These are phyloP conservation scores for Plantago ovata DNA, from an alignment of 257 asterid species.

Conservation along the genomic window DNA sequence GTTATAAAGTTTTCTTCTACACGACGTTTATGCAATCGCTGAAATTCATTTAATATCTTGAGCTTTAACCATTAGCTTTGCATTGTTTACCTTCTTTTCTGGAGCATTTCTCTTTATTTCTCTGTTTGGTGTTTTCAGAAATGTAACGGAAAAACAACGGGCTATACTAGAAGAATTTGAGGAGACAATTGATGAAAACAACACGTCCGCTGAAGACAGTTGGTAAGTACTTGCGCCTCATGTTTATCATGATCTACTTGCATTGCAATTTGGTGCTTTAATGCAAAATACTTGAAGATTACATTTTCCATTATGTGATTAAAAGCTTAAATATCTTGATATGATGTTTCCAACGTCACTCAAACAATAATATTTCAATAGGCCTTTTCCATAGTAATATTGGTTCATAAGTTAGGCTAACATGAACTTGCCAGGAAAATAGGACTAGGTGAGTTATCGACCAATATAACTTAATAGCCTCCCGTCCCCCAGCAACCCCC, in stretches of 20 bases:
- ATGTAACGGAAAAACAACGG: conserved; percentile 61
- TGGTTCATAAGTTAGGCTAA: no score
- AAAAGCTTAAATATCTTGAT: neutral
- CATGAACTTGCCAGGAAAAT: no score
- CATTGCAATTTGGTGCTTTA: neutral
- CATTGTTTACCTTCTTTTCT: neutral
- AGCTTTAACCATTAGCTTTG: neutral
- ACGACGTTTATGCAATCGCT: no score
- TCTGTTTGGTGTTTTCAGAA: conserved; percentile 34
- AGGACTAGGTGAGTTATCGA: no score
- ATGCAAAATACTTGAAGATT: neutral
- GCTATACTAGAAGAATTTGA: conserved; percentile 84
- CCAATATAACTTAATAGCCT: no score
- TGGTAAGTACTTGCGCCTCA: conserved; percentile 45
- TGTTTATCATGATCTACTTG: neutral
- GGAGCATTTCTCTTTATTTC: neutral
- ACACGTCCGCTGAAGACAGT: conserved; percentile 40
- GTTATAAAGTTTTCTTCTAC: no score
- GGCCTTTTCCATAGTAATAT: no score
- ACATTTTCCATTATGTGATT: neutral
- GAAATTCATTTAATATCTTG: no score
- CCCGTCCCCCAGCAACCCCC: no score
- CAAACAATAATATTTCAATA: no score
- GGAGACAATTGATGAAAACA: conserved; percentile 41
- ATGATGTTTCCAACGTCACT: no score